Evolutionary conservation across 192 early-diverging fungal genomes (phyloP).

Genomic region (Mortierella alpina): DNA sequence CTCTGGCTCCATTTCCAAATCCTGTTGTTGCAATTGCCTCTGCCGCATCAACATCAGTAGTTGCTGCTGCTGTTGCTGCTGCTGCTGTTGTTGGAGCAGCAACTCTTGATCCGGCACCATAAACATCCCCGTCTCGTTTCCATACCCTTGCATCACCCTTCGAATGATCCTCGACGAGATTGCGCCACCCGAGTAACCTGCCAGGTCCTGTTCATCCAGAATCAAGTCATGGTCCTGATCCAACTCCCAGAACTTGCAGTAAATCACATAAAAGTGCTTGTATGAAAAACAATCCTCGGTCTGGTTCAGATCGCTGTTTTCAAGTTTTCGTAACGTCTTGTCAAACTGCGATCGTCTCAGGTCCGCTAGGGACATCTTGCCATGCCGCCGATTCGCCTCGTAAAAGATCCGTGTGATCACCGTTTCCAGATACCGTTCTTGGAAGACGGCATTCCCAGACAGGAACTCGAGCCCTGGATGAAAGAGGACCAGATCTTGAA

Average conservation of each 20-base stretch:
- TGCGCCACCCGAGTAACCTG: slow-evolving; percentile 76
- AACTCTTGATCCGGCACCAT: slow-evolving; percentile 38
- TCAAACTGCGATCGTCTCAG: slow-evolving; percentile 75
- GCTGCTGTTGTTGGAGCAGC: slow-evolving; percentile 31
- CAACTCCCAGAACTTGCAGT: slow-evolving; percentile 97
- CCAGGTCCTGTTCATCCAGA: slow-evolving; percentile 74
- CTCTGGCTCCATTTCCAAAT: not conserved
- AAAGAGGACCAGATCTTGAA: slow-evolving; percentile 86
- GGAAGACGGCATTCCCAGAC: slow-evolving; percentile 81
- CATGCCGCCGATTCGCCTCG: slow-evolving; percentile 69
- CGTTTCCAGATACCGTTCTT: slow-evolving; percentile 89
- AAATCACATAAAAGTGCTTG: slow-evolving; percentile 98
- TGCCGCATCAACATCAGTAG: slow-evolving; percentile 11
- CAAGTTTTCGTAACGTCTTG: slow-evolving; percentile 71
- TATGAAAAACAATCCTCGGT: slow-evolving; percentile 92
- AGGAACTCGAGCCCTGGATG: slow-evolving; percentile 93
- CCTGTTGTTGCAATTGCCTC: slow-evolving; percentile 19
- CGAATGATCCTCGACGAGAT: slow-evolving; percentile 76
- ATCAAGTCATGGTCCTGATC: slow-evolving; percentile 90
- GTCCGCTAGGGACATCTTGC: slow-evolving; percentile 81
- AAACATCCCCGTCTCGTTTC: slow-evolving; percentile 65
- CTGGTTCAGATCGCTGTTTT: slow-evolving; percentile 65
- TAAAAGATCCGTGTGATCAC: slow-evolving; percentile 92
- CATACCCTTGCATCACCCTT: slow-evolving; percentile 76
- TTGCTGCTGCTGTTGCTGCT: slow-evolving; percentile 28